Evolutionary conservation across 805 yeast species (phyloP).

Genomic region (Candida railenensis): DNA sequence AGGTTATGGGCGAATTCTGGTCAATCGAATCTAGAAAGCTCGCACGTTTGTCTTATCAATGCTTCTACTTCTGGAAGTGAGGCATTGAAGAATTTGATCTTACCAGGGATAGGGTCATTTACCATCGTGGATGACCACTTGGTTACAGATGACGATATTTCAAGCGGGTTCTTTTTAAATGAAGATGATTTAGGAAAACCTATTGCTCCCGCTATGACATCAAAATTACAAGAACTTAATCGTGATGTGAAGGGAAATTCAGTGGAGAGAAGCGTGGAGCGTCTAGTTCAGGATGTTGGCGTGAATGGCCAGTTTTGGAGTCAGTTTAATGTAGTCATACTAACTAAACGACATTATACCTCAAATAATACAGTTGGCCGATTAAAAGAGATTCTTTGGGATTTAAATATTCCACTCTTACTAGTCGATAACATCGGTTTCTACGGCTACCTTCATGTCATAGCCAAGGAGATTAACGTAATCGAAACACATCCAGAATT

Average conservation of each 20-base stretch:
- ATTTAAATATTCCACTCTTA: slow-evolving; percentile 52
- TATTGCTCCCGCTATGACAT: slow-evolving; percentile 39
- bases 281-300: slow-evolving; percentile 7
- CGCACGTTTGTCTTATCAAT: slow-evolving; percentile 62
- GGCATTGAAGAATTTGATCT: slow-evolving; percentile 68
- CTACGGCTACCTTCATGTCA: slow-evolving; percentile 57
- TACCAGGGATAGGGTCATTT: slow-evolving; percentile 69
- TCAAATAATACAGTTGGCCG: slow-evolving; percentile 15
- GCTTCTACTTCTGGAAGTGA: slow-evolving; percentile 64
- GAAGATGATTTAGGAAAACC: slow-evolving; percentile 41
- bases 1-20: slow-evolving; percentile 85
- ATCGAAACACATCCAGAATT: slow-evolving; percentile 66
- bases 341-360: slow-evolving; percentile 26
- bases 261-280: slow-evolving; percentile 11
- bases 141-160: slow-evolving; percentile 45
- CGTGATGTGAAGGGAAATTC: slow-evolving; percentile 49
- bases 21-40: slow-evolving; percentile 55
- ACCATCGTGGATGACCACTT: slow-evolving; percentile 52
- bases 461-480: slow-evolving; percentile 59
- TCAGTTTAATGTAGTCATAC: slow-evolving; percentile 49
- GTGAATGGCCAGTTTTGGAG: slow-evolving; percentile 40
- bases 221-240: slow-evolving; percentile 56
- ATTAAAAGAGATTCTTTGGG: slow-evolving; percentile 41
- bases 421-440: slow-evolving; percentile 57
- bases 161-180: slow-evolving; percentile 62